phyloP scores from a whole-genome alignment of 2,329 filamentous ascomycete genomes.

The Calonectria multiphialidica region DNA sequence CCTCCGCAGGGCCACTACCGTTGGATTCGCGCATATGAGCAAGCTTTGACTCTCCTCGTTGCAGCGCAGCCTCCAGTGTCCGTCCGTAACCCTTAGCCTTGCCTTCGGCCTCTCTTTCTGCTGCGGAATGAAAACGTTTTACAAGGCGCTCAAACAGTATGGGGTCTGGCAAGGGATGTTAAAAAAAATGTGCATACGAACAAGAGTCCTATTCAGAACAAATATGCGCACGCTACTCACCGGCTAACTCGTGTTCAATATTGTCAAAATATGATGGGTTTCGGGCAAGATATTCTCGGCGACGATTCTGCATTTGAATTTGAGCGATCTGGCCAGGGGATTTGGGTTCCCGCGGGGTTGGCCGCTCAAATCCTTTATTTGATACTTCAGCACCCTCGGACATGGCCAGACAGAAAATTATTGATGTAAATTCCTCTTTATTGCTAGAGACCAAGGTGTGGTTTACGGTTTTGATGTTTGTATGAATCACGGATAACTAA shows the following conservation, averaged over 20 bases:
- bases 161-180: conserved; percentile 66
- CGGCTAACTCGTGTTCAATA: conserved; percentile 67
- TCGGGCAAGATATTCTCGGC: conserved; percentile 79
- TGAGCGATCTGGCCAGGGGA: conserved; percentile 56
- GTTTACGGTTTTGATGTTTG: neutral
- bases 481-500: neutral
- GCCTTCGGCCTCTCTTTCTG: conserved; percentile 80
- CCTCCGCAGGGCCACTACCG: neutral
- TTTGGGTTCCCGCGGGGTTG: conserved; percentile 58
- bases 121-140: conserved; percentile 78
- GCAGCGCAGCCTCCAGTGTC: conserved; percentile 81
- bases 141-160: conserved; percentile 86
- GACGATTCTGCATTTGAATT: conserved; percentile 78
- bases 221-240: conserved; percentile 46
- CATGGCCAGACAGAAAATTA: neutral
- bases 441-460: neutral
- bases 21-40: conserved; percentile 53
- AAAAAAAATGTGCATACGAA: conserved; percentile 3
- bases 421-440: neutral
- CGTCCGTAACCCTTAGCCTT: conserved; percentile 82
- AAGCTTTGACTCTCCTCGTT: conserved; percentile 83
- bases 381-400: neutral
- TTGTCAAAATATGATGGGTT: conserved; percentile 78
- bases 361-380: conserved; percentile 44
- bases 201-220: neutral